Conservation (phyloP, 2,329 filamentous ascomycete genomes). For the Fusarium cicatricum region DNA sequence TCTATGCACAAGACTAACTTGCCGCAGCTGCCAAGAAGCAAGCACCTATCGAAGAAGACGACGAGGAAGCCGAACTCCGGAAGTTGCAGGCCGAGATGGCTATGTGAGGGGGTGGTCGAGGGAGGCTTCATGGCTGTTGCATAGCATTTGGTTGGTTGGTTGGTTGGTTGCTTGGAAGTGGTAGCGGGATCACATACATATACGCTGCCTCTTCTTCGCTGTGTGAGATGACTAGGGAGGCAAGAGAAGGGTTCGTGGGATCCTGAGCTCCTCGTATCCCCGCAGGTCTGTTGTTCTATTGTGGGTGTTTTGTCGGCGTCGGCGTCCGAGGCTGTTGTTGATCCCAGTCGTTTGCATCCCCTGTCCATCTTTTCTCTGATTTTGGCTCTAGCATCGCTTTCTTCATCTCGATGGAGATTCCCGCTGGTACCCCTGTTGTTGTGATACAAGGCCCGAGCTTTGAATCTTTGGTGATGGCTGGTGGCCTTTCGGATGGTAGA, state of each 20-base stretch:
- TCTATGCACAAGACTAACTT: conserved; percentile 21
- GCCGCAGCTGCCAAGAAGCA: conserved; percentile 49
- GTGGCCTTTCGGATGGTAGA: conserved; percentile 25
- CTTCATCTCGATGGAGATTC: neutral
- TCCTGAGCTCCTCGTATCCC: conserved; percentile 24
- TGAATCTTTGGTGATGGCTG: conserved; percentile 6
- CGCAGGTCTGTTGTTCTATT: conserved; percentile 35
- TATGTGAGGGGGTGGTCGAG: conserved; percentile 65
- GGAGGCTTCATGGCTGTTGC: conserved; percentile 30
- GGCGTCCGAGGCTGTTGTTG: conserved; percentile 43
- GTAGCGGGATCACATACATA: conserved; percentile 14
- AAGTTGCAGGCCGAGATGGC: conserved; percentile 98
- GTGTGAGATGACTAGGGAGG: conserved; percentile 17
- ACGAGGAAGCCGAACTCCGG: conserved; percentile 93
- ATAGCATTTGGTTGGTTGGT: conserved; percentile 39
- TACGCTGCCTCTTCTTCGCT: conserved; percentile 11
- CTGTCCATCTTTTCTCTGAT: conserved; percentile 28
- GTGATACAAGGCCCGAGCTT: neutral
- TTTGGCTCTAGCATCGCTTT: conserved; percentile 19
- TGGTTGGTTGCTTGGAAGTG: conserved; percentile 28
- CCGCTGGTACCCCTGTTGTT: conserved; percentile 3
- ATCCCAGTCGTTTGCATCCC: conserved; percentile 35
- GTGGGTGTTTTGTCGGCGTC: conserved; percentile 45
- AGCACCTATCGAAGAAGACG: conserved; percentile 74
- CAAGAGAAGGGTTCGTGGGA: conserved; percentile 27